Evolutionary conservation across 2,329 filamentous ascomycete species (phyloP), one percentile per base, ranked within the genome.

Genomic region (Pseudocercospora cruenta): DNA sequence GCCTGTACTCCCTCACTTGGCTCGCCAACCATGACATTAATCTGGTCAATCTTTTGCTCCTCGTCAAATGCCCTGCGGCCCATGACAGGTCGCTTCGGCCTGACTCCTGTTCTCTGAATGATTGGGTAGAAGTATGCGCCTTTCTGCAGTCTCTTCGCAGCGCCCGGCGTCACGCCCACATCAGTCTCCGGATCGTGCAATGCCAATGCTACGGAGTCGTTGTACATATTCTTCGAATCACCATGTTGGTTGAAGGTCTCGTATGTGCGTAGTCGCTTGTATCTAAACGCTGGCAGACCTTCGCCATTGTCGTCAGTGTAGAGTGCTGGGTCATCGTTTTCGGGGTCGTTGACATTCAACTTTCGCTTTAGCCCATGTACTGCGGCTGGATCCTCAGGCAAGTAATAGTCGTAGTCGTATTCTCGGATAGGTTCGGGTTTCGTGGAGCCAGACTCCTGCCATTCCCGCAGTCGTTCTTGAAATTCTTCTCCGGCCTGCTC

Each of bases 41-140:
- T 43, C 63, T 73, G 68, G 58, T 75, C 72, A 47, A 72, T 61
- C 65, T 71, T 69, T 12, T 58, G 54, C 53, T 72, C 69, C 28
- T 64, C 67, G 8, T 62, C 49, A 24, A 65, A 80, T 36, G 78
- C 80, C 60, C 79, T 77, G 26, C 80, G 77, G 64, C 83, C 81
- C 4, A 82, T 82, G 75, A 58, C 62, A n/a, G 84, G 86, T 31
- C 83, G 72, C 70, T 81, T 78, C 4, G 81, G 80, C 54, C 81
- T 73, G 57, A 90, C 80, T 22, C 81, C 82, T n/a, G 84, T 84
- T 73, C 85, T 84, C 72, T 85, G 83, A 21, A 84, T 76, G 62
- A 90, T 84, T 0, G 87, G 86, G 67, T 89, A 89, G 74, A 87
- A 87, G 75, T 88, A 90, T 14, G 87, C 87, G 1, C 81, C 87